Evolutionary conservation across 305 asterid genomes (phyloP), one percentile per base, ranked within the genome.

Genomic region (Solanum hybrid): DNA sequence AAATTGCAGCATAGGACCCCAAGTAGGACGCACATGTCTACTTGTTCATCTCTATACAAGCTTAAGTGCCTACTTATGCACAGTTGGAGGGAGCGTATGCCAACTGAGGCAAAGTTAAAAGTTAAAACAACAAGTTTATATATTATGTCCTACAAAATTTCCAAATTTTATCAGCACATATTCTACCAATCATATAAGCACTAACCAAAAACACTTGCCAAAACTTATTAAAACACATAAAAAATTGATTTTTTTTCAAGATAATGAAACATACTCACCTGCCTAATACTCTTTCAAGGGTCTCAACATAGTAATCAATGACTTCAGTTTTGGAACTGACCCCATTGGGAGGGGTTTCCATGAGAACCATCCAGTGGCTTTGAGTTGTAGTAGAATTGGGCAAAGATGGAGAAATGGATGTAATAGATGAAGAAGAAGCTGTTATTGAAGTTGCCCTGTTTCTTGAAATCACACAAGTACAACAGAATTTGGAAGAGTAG

Each of bases 291-390:
- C 89, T 92, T 93, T 93, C 90, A 45, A 97, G 95, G 33, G 94
- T 95, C 75, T 90, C 89, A 41, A 95, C 99, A 89, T 94, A 97
- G 93, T 95, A 95, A 93, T 96, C 96, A 78, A 95, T 95, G 45
- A 95, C 93, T 75, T 93, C 94, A 61, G 95, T 91, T 90, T 93
- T 96, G 68, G 96, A 81, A 72, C 91, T 78, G 83, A 93, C 91
- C 68, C 91, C 90, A 15, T 33, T 90, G 7, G 95, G 93, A 89
- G 98, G 99, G 73, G 92, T 61, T 79, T 94, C 96, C 94, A 96
- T 89, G 27, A 95, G 92, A 91, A 97, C 97, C 95, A 94, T 94
- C 98, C 99, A 97, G 79, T 93, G 95, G 86, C 95, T 92, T 38
- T 75, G 89, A 45, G 70, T 33, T 80, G 87, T 45, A 9, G 90